Base-by-base conservation (phyloP, 1,284 basidiomycete species). In the Mycena sp. region DNA sequence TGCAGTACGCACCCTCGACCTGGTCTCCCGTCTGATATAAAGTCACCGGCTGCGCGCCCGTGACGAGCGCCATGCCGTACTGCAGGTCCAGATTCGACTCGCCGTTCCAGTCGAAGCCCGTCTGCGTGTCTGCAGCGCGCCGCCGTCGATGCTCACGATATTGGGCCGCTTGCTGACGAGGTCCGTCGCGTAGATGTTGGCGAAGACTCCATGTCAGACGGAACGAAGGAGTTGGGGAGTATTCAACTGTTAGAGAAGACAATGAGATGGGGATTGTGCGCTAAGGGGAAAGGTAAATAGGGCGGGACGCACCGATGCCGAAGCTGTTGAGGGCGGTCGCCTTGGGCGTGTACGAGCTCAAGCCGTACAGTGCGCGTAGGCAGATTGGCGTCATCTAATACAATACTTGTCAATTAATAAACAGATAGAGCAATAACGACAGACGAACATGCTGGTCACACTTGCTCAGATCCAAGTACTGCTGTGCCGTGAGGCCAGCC, bases 61-160 rank as follows among this genome's bases (percentile, higher is more conserved):
- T 69, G 17, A 81, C 76, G 11, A 79, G 75, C 50, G 76, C 72
- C 74, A 77, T 73, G 7, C 70, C 75, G 50, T 77, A 77, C 52
- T 76, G 76, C 6, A 85, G 69, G 67, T 85, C 83, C 23, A 85
- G 72, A 64, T 83, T 79, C 16, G 80, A 79, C 73, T 85, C 83
- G 41, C 76, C 80, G 58, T 80, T 81, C 69, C 74, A 76, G 49
- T 76, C 75, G 55, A 80, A 80, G 68, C 32, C 25, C 69, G 60
- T 69, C 77, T 57, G 60, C 70, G 50, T 67, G 74, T 55, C 65
- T 75, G 71, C 72, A 83, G 68, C 71, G 25, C 52, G 77, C 81
- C 82, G 63, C 82, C 82, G 61, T 83, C 82, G 43, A 83, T 79
- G 14, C 77, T 75, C 12, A 78, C 72, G 6, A 83, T 60, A 21